A percentile compares a stretch with the other conserved stretches of the same genome.
phyloP scores from a whole-genome alignment of 2,329 filamentous ascomycete species.

The Aspergillus arachidicola region DNA sequence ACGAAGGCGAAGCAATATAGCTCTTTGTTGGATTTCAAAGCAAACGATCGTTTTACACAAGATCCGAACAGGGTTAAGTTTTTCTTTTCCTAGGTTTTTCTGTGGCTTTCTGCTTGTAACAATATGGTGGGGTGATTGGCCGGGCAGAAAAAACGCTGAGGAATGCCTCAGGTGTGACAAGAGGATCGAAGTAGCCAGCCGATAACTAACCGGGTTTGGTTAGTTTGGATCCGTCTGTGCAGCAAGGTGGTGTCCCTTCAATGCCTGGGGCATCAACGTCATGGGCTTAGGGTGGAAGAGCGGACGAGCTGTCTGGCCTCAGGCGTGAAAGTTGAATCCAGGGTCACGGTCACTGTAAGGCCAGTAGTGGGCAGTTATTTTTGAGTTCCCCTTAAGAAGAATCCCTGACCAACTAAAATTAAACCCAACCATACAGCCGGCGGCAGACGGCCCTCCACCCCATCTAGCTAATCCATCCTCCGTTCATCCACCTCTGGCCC shows the following conservation, averaged over 20 bases:
- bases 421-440: slow-evolving; percentile 11
- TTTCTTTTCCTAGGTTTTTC: slow-evolving; percentile 14
- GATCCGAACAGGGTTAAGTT: neutral
- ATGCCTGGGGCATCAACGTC: neutral
- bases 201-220: neutral
- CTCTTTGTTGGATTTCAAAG: neutral
- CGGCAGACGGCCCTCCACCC: neutral
- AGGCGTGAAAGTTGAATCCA: slow-evolving; percentile 13
- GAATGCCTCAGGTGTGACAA: neutral
- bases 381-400: slow-evolving; percentile 20
- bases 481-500: slow-evolving; percentile 7
- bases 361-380: slow-evolving; percentile 11
- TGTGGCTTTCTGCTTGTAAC: neutral
- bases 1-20: neutral
- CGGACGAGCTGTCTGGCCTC: slow-evolving; percentile 9
- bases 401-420: slow-evolving; percentile 19
- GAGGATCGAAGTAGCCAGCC: neutral
- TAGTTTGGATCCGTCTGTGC: neutral
- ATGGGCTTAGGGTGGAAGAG: neutral
- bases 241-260: neutral
- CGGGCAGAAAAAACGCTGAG: neutral
- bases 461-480: slow-evolving; percentile 7
- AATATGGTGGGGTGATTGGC: slow-evolving; percentile 4
- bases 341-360: neutral
- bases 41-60: neutral